Percentiles rank a stretch among this genome's conserved stretches.
phyloP scores from a whole-genome alignment of 163 green algal genomes.

The Scenedesmus sp. region DNA sequence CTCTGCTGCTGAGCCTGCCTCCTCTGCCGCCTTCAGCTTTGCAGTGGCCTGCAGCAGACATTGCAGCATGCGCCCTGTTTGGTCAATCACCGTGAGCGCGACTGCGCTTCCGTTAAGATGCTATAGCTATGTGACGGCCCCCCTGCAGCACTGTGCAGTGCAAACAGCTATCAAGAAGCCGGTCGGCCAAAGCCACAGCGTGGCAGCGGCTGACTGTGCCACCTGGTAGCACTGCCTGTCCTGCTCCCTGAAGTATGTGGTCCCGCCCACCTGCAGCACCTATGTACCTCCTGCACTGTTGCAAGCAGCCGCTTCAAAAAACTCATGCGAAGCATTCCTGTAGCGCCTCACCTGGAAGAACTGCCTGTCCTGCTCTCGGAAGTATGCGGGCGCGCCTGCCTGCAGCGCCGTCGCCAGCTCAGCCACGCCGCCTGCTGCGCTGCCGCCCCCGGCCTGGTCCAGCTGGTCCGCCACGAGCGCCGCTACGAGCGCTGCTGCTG shows the following conservation, averaged over 20 bases:
- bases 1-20: conserved; percentile 49
- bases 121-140: not conserved
- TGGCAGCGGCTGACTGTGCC: not conserved
- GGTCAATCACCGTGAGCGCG: not conserved
- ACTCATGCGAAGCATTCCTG: not conserved
- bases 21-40: conserved; percentile 67
- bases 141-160: too few relatives aligned
- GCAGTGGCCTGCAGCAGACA: conserved; percentile 58
- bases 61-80: not conserved
- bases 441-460: conserved; percentile 30
- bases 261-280: too few relatives aligned
- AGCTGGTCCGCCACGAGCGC: conserved; percentile 79
- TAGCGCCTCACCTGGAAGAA: conserved; percentile 79
- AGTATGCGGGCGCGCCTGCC: conserved; percentile 81
- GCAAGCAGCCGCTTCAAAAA: not conserved
- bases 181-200: not conserved
- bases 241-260: too few relatives aligned
- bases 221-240: too few relatives aligned
- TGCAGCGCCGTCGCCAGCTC: conserved; percentile 75
- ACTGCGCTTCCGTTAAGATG: too few relatives aligned
- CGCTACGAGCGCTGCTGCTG: conserved; percentile 78
- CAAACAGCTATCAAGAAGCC: too few relatives aligned
- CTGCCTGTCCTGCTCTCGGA: conserved; percentile 84
- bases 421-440: conserved; percentile 64
- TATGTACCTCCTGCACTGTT: not conserved